These are phyloP conservation scores for Xylaria scruposa DNA, from an alignment of 495 filamentous ascomycete species.

Conservation along the genomic window DNA sequence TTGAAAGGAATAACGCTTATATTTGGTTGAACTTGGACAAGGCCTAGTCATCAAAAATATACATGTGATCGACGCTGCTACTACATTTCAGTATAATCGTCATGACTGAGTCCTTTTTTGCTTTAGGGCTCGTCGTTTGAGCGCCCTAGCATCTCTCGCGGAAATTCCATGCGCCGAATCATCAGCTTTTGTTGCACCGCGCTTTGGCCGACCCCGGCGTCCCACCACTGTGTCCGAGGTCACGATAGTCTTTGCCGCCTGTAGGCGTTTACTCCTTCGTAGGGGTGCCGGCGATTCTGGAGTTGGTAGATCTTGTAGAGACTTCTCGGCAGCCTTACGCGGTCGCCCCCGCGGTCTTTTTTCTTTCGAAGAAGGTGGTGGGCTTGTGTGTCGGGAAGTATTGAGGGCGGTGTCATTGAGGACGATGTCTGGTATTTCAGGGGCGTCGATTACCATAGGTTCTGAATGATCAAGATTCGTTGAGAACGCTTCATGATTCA, in stretches of 20 bases:
- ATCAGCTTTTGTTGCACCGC: background rate
- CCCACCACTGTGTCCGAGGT: background rate
- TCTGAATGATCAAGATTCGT: background rate
- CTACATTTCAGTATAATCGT: background rate
- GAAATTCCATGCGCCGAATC: background rate
- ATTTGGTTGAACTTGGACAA: background rate
- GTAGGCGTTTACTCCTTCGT: constrained; percentile 17
- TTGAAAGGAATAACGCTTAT: background rate
- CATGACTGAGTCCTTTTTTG: background rate
- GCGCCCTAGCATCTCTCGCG: background rate
- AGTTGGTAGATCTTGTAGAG: background rate
- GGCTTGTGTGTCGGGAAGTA: background rate
- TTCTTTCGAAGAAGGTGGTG: background rate
- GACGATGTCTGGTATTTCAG: no score
- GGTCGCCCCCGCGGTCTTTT: background rate
- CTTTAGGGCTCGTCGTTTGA: background rate
- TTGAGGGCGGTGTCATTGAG: background rate
- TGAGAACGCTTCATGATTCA: background rate
- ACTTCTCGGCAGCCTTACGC: no score
- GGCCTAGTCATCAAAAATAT: background rate
- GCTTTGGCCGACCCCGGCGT: background rate
- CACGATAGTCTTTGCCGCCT: background rate
- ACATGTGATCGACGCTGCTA: background rate
- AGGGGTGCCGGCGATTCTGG: background rate
- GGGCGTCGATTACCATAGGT: background rate